Evolutionary conservation across 805 yeast genomes (phyloP).

Genomic region (Lachancea meyersii): DNA sequence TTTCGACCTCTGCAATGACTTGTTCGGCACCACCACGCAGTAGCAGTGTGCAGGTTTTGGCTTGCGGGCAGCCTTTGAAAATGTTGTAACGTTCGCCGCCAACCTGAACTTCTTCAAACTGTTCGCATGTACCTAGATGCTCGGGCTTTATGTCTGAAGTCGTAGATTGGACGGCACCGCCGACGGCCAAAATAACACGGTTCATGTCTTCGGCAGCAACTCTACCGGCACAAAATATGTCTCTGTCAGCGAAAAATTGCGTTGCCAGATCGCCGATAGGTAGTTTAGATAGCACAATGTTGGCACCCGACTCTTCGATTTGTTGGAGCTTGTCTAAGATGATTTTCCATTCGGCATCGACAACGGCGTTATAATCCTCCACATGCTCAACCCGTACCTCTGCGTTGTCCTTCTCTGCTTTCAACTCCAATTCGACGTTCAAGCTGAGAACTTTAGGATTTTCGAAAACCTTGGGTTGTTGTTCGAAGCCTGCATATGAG

Average conservation of each 20-base stretch:
- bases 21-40: slow-evolving; percentile 98
- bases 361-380: slow-evolving; percentile 88
- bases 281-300: slow-evolving; percentile 84
- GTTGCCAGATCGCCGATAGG: slow-evolving; percentile 99
- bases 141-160: slow-evolving; percentile 60
- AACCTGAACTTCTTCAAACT: slow-evolving; percentile 88
- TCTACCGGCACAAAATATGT: slow-evolving; percentile 96
- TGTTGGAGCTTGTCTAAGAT: slow-evolving; percentile 80
- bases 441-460: slow-evolving; percentile 79
- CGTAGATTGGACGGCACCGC: slow-evolving; percentile 81
- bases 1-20: slow-evolving; percentile 94
- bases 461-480: slow-evolving; percentile 82
- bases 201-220: slow-evolving; percentile 85
- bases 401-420: slow-evolving; percentile 98
- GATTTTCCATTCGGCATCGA: slow-evolving; percentile 98
- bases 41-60: slow-evolving; percentile 88
- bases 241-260: slow-evolving; percentile 93
- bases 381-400: slow-evolving; percentile 95
- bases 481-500: slow-evolving; percentile 97
- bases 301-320: slow-evolving; percentile 79
- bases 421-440: slow-evolving; percentile 90
- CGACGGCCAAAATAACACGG: slow-evolving; percentile 88
- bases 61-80: slow-evolving; percentile 86
- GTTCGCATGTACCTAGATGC: slow-evolving; percentile 78
- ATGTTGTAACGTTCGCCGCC: slow-evolving; percentile 94